Percentiles rank a stretch among this genome's conserved stretches.
Evolutionary conservation across 805 yeast genomes (phyloP).

Genomic region (Candida taoyuanica): DNA sequence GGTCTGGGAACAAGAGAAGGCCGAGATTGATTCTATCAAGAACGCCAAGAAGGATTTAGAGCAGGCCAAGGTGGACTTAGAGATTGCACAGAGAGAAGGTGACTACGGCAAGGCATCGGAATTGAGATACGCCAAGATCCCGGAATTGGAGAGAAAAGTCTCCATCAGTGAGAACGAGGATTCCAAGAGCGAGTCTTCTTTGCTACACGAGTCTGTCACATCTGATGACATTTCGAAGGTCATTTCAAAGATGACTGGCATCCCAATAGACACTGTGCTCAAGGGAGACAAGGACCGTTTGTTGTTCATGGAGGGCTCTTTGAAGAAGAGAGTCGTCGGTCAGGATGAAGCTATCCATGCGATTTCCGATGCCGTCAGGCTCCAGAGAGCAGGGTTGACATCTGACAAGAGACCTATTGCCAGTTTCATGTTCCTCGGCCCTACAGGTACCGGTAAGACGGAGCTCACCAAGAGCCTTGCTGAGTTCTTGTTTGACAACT

Average conservation of each 20-base stretch:
- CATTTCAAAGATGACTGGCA: constrained; percentile 91
- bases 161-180: constrained; percentile 37
- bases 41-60: constrained; percentile 79
- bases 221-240: constrained; percentile 92
- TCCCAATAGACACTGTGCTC: constrained; percentile 85
- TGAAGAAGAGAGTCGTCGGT: constrained; percentile 80
- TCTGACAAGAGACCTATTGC: constrained; percentile 95
- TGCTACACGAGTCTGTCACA: constrained; percentile 88
- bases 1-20: constrained; percentile 82
- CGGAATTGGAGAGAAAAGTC: constrained; percentile 64
- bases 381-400: constrained; percentile 95
- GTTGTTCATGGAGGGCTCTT: constrained; percentile 76
- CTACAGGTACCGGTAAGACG: constrained; percentile 98
- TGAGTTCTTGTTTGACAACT: constrained; percentile 86
- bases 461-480: constrained; percentile 92
- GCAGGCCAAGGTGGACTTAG: constrained; percentile 76
- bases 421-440: constrained; percentile 93
- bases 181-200: constrained; percentile 24
- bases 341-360: constrained; percentile 93
- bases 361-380: constrained; percentile 88
- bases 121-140: constrained; percentile 82
- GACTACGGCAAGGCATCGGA: constrained; percentile 87
- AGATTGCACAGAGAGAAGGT: constrained; percentile 77
- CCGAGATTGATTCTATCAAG: constrained; percentile 72
- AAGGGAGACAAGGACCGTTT: constrained; percentile 93